Evolutionary conservation across 202 grass and related monocot genomes (phyloP).

Genomic region (Bolboschoenoplectus hybrid): DNA sequence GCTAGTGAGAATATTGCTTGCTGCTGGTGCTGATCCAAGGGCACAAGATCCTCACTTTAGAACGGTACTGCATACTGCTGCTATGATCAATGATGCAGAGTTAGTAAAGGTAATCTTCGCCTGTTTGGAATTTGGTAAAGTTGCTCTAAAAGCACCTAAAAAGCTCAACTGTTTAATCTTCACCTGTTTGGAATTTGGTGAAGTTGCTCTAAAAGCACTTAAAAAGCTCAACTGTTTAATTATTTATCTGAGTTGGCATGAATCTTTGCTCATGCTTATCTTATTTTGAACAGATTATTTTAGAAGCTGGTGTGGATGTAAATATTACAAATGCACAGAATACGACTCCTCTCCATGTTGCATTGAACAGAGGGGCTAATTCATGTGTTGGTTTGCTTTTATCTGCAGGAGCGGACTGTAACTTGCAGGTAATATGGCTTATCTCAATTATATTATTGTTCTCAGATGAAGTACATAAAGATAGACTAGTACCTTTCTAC

Average conservation of each 20-base stretch:
- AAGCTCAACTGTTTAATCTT: conserved; percentile 5
- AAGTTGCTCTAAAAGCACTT: not conserved
- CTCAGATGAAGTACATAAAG: conserved; percentile 10
- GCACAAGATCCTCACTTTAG: conserved; percentile 79
- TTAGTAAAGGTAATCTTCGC: conserved; percentile 71
- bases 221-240: conserved; percentile 4
- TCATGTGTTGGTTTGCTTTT: conserved; percentile 96
- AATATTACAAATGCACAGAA: conserved; percentile 97
- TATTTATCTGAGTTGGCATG: conserved; percentile 28
- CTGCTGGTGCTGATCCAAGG: conserved; percentile 92
- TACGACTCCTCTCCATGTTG: conserved; percentile 94
- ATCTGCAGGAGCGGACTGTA: conserved; percentile 93
- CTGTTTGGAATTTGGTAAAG: conserved; percentile 27
- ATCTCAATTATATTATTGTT: not conserved
- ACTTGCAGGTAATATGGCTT: conserved; percentile 68
- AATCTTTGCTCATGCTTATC: conserved; percentile 22
- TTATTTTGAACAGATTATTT: conserved; percentile 76
- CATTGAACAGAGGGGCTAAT: conserved; percentile 94
- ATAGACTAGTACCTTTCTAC: not conserved
- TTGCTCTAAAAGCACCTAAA: not conserved
- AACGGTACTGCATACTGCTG: conserved; percentile 94
- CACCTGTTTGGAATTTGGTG: conserved; percentile 12
- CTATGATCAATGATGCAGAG: conserved; percentile 97
- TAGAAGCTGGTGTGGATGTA: conserved; percentile 92
- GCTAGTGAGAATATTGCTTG: conserved; percentile 84